Conservation (phyloP, 805 yeast genomes). For the Danielozyma ontarioensis region DNA sequence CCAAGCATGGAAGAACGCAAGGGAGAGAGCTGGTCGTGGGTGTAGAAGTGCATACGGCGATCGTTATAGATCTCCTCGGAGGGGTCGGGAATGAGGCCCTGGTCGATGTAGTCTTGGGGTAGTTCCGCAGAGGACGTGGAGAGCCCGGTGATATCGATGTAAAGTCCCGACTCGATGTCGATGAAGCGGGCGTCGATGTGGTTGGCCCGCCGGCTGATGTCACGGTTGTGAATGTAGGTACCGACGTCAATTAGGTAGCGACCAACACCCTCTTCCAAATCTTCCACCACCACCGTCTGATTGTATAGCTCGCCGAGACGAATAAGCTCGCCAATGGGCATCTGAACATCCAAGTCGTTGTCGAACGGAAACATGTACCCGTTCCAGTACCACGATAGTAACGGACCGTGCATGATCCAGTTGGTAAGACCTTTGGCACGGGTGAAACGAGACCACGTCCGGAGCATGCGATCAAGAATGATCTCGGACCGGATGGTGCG, state of each 20-base stretch:
- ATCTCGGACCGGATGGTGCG: slow-evolving; percentile 7
- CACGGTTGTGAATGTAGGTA: slow-evolving; percentile 10
- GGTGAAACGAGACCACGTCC: slow-evolving; percentile 10
- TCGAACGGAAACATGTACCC: slow-evolving; percentile 13
- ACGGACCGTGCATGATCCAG: slow-evolving; percentile 14
- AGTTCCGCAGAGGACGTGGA: slow-evolving; percentile 6
- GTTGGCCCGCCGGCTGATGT: slow-evolving; percentile 5
- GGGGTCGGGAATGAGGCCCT: slow-evolving; percentile 2
- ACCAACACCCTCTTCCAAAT: slow-evolving; percentile 10
- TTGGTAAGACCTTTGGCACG: slow-evolving; percentile 9
- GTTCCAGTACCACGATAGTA: slow-evolving; percentile 13
- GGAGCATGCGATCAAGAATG: slow-evolving; percentile 9
- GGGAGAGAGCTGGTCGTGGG: slow-evolving; percentile 9
- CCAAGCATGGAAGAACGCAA: slow-evolving; percentile 9
- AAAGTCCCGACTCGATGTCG: slow-evolving; percentile 11
- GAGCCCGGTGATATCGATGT: slow-evolving; percentile 13
- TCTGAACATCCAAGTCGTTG: slow-evolving; percentile 11
- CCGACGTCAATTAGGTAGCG: slow-evolving; percentile 10
- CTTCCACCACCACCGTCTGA: slow-evolving; percentile 12
- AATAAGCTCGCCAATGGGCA: slow-evolving; percentile 9
- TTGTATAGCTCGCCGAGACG: slow-evolving; percentile 5
- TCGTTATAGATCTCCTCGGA: slow-evolving; percentile 10
- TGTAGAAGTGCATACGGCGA: slow-evolving; percentile 11
- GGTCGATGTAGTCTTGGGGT: slow-evolving; percentile 7
- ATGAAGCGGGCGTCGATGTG: slow-evolving; percentile 12